A percentile compares a stretch with the other conserved stretches of the same genome.
Evolutionary conservation across 2,329 filamentous ascomycete genomes (phyloP).

Genomic region (Penicillium paneum): DNA sequence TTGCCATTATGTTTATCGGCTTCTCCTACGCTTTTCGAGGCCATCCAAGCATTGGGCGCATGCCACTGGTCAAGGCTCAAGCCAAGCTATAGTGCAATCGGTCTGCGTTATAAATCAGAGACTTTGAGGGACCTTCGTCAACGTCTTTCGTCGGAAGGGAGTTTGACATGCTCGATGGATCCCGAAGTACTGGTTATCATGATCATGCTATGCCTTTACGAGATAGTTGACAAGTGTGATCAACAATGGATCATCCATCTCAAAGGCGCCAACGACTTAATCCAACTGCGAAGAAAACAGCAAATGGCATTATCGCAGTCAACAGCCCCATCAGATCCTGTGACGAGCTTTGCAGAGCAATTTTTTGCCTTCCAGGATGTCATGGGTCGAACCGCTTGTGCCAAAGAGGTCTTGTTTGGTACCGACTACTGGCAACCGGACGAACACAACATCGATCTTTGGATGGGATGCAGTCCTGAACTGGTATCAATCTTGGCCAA

Average conservation of each 20-base stretch:
- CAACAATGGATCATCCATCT: constrained; percentile 50
- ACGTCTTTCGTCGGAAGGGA: constrained; percentile 31
- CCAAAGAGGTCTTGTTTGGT: constrained; percentile 47
- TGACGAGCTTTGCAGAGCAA: constrained; percentile 42
- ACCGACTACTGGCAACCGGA: constrained; percentile 47
- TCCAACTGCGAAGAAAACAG: constrained; percentile 38
- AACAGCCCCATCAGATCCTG: constrained; percentile 19
- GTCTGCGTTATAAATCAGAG: constrained; percentile 39
- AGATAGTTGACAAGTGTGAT: constrained; percentile 46
- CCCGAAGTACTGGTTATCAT: constrained; percentile 43
- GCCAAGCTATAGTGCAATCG: constrained; percentile 29
- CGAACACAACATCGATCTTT: constrained; percentile 41
- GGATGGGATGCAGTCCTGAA: constrained; percentile 51
- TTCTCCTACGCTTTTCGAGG: constrained; percentile 37
- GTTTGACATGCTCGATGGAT: constrained; percentile 26
- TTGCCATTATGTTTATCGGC: constrained; percentile 40
- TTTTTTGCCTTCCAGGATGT: constrained; percentile 54
- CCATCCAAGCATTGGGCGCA: constrained; percentile 40
- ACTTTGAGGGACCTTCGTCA: constrained; percentile 38
- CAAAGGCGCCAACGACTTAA: constrained; percentile 48
- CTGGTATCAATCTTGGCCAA: constrained; percentile 48
- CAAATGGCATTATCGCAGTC: constrained; percentile 9
- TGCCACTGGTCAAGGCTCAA: constrained; percentile 38
- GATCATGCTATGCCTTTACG: constrained; percentile 48
- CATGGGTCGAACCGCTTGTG: constrained; percentile 51